Base-by-base conservation (phyloP, 2,329 filamentous ascomycete species). In the Exophiala dermatitidis region DNA sequence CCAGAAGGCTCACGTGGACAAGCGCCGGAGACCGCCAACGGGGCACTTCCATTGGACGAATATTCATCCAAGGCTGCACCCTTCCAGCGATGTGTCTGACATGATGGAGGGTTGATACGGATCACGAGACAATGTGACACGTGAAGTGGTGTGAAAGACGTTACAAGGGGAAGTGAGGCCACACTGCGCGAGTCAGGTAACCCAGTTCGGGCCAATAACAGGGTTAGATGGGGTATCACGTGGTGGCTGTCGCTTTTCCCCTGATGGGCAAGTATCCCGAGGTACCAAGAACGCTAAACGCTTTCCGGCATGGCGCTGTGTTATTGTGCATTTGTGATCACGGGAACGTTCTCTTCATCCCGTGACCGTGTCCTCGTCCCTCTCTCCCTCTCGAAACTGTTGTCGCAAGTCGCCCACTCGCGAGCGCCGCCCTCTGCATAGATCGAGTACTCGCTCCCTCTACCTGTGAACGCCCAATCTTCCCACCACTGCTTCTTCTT, bases 291-390 rank as follows among this genome's bases (percentile, higher is more conserved):
- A 32, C 46, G 46, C 46, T 48, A 48, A 32, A 3, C 12, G 3
- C 9, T 9, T 38, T 40, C 8, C n/a, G 28, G 34, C 8, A 29
- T 48, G 28, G 46, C 46, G 46, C 32, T 26, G 12, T 28, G 26
- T 41, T 28, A 6, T 41, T 41, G n/a, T 26, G 6, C 10, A 34
- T 38, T 46, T 3, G 12, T 34, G 33, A 40, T 54, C 52, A 54
- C 46, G 44, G 49, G 52, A 53, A 37, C 44, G 19, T 42, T 34
- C 28, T 46, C 40, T 19, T 63, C 63, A 66, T 69, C 69, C 71
- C 69, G 69, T 72, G 69, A 72, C 68, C 65, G 64, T 58, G 64
- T 63, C 63, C 66, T 60, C 60, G 61, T 64, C 67, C 61, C 57
- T 64, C 58, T 60, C 60, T 63, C 58, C 60, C 36, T 32, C 47